These are phyloP conservation scores for Candida methanosorbosa DNA, from an alignment of 805 yeast species.

Conservation along the genomic window DNA sequence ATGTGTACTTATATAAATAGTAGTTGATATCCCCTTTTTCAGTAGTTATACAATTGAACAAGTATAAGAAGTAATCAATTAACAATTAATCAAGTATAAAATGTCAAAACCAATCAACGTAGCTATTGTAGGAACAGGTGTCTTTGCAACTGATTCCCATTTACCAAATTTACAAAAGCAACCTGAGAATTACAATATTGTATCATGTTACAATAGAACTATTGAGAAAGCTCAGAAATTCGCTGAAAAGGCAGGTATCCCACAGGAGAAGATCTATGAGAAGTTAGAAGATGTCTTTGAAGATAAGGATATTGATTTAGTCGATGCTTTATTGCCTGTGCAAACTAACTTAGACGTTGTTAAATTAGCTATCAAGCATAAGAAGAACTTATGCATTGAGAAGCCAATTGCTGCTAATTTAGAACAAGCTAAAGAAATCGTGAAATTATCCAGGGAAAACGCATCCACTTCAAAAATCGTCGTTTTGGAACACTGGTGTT, in stretches of 20 bases:
- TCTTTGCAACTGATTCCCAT: constrained; percentile 81
- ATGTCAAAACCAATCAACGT: constrained; percentile 40
- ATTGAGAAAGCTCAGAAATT: constrained; percentile 73
- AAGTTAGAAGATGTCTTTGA: constrained; percentile 54
- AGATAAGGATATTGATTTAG: constrained; percentile 61
- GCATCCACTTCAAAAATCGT: constrained; percentile 51
- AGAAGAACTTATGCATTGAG: constrained; percentile 76
- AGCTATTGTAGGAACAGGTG: constrained; percentile 75
- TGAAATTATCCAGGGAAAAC: constrained; percentile 50
- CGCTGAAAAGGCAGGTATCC: constrained; percentile 53
- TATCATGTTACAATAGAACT: constrained; percentile 78
- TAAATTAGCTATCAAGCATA: constrained; percentile 57
- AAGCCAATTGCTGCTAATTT: constrained; percentile 89
- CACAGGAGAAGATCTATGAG: constrained; percentile 43
- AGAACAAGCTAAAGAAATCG: constrained; percentile 74
- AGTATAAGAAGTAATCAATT: neutral
- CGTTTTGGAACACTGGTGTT: constrained; percentile 84
- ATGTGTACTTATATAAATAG: too few relatives aligned
- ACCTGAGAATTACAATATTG: constrained; percentile 43
- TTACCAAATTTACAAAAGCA: constrained; percentile 59
- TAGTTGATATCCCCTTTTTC: too few relatives aligned
- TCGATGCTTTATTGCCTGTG: constrained; percentile 88
- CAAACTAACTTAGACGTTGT: constrained; percentile 67
- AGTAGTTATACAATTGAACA: too few relatives aligned
- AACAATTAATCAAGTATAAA: neutral